Evolutionary conservation across 805 yeast genomes (phyloP), one percentile per base, ranked within the genome.

Genomic region (Blastobotrys peoriensis): DNA sequence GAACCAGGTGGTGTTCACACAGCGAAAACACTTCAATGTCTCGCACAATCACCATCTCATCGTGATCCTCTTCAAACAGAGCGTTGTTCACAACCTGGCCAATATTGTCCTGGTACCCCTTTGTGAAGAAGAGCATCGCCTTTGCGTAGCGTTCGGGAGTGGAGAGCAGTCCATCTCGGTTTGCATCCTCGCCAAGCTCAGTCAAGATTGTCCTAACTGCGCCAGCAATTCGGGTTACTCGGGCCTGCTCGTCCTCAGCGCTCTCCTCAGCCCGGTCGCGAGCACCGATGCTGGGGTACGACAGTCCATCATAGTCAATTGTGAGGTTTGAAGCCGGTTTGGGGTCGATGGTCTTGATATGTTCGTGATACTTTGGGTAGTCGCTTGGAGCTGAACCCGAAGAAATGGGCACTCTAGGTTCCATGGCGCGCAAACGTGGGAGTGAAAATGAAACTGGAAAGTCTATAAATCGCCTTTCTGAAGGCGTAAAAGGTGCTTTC

Each of bases 1-100:
- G 99, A 21, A 94, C 99, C 57, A 93, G 69, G 67, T 93, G 99
- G 64, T 93, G 99, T 67, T 93, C 99, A 66, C 99, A 93, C 43
- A 93, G 71, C 2, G 96, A 86, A 63, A 81, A 85, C 43, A 93
- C 78, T 56, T 87, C 96, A 46, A 93, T 93, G 64, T 93, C 97
- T 60, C 91, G 76, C 20, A 93, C 98, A 52, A 93, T 89, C 39
- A 93, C 98, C 98, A 93, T 93, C 62, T 93, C 99, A 63, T 93
- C 98, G 62, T 93, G 98, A 62, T 93, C 95, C 63, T 93, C 98
- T 63, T 93, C 97, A 57, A 93, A 93, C 4, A 93, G 95, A 0
- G 98, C 98, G 49, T 89, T 75, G 57, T 93, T 91, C 59, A 93
- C 84, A 21, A 88, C 96, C 60, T 86, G 95, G 50, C 86, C 75